Evolutionary conservation across 352 stramenopile species (phyloP).

Genomic region (Globisporangium alternatum): DNA sequence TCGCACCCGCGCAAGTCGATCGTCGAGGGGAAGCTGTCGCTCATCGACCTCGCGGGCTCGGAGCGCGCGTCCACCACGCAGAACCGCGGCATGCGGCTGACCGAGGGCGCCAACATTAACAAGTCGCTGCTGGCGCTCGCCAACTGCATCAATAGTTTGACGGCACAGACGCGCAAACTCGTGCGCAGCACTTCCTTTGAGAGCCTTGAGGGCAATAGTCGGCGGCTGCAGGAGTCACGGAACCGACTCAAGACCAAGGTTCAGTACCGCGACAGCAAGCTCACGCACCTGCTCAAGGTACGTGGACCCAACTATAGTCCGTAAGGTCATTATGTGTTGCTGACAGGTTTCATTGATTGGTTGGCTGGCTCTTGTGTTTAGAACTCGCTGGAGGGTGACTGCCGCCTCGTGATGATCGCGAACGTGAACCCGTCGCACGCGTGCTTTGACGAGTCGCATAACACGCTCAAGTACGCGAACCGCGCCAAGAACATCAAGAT

Average conservation of each 20-base stretch:
- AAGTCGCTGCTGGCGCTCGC: constrained; percentile 77
- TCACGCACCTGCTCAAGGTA: constrained; percentile 85
- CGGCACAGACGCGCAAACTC: constrained; percentile 27
- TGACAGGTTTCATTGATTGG: neutral
- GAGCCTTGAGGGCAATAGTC: constrained; percentile 16
- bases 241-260: constrained; percentile 37
- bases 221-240: constrained; percentile 25
- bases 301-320: neutral
- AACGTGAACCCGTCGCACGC: constrained; percentile 77
- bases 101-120: constrained; percentile 67
- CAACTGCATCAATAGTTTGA: constrained; percentile 91
- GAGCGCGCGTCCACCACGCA: constrained; percentile 80
- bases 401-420: constrained; percentile 89
- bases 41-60: constrained; percentile 83
- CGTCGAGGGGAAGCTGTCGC: constrained; percentile 71
- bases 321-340: neutral
- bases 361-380: constrained; percentile 9
- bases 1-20: constrained; percentile 48
- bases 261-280: constrained; percentile 85
- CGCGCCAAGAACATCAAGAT: constrained; percentile 91
- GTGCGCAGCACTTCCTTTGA: constrained; percentile 37
- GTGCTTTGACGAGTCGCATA: constrained; percentile 88
- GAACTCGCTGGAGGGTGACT: constrained; percentile 88
- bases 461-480: constrained; percentile 89
- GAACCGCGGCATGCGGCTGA: constrained; percentile 59